phyloP scores from a whole-genome alignment of 2,329 filamentous ascomycete genomes.

The Monosporascus sp. region DNA sequence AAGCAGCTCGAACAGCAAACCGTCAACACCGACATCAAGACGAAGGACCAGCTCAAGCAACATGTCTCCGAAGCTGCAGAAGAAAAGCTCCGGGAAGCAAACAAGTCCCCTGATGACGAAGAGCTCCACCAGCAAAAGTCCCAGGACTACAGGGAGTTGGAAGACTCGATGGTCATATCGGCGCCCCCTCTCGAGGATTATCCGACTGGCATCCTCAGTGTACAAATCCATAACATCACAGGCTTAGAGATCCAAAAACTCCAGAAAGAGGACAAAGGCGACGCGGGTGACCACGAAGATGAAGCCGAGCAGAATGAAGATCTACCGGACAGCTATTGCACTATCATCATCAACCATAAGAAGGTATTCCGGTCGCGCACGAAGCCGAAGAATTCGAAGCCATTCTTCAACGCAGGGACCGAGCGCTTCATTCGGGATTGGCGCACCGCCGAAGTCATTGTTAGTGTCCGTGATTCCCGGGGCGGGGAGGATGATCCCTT shows the following conservation, averaged over 20 bases:
- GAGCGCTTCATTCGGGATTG: conserved; percentile 69
- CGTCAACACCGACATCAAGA: conserved; percentile 51
- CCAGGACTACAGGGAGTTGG: conserved; percentile 57
- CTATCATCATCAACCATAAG: conserved; percentile 66
- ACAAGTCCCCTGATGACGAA: conserved; percentile 47
- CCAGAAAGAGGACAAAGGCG: conserved; percentile 48
- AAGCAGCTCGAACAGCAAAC: conserved; percentile 58
- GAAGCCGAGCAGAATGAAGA: conserved; percentile 58
- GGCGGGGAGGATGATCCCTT: conserved; percentile 66
- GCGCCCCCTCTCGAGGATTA: conserved; percentile 58
- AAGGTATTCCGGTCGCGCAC: conserved; percentile 66
- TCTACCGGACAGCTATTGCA: conserved; percentile 67
- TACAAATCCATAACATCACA: conserved; percentile 69
- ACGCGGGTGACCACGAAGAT: conserved; percentile 44
- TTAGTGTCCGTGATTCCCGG: conserved; percentile 62
- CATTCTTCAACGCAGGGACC: conserved; percentile 73
- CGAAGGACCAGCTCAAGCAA: conserved; percentile 52
- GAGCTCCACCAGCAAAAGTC: conserved; percentile 64
- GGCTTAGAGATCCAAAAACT: conserved; percentile 58
- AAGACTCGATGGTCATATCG: conserved; percentile 62
- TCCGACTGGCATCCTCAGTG: conserved; percentile 61
- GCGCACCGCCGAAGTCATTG: conserved; percentile 59
- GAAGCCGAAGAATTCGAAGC: conserved; percentile 72
- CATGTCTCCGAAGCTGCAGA: conserved; percentile 51
- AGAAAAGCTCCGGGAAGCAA: conserved; percentile 61